Conservation (phyloP, 768 basidiomycete species). For the Suillus tomentosus region DNA sequence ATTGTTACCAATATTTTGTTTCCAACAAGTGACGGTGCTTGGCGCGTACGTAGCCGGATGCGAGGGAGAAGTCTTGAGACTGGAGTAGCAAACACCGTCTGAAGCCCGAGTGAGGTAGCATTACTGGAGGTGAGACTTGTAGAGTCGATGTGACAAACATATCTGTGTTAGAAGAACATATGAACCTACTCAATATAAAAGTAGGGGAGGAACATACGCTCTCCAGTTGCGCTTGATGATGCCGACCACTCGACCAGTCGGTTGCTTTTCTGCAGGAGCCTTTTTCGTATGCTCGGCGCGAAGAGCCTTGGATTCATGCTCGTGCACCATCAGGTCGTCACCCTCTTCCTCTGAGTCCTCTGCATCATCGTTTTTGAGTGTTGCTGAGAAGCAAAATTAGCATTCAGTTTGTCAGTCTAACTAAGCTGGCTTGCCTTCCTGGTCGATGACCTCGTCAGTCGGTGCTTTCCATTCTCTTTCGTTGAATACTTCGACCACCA, state of each 20-base stretch:
- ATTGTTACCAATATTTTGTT: slow-evolving; percentile 97
- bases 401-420: slow-evolving; percentile 5
- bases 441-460: slow-evolving; percentile 90
- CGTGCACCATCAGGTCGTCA: slow-evolving; percentile 34
- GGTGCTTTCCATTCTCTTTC: slow-evolving; percentile 92
- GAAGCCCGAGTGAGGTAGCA: slow-evolving; percentile 77
- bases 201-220: slow-evolving; percentile 57
- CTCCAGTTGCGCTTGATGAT: slow-evolving; percentile 96
- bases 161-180: slow-evolving; percentile 44
- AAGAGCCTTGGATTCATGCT: slow-evolving; percentile 46
- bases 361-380: slow-evolving; percentile 84
- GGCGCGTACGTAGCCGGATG: slow-evolving; percentile 92
- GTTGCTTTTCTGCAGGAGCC: slow-evolving; percentile 65
- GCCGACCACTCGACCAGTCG: slow-evolving; percentile 90
- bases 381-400: slow-evolving; percentile 47
- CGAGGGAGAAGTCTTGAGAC: slow-evolving; percentile 90
- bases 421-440: slow-evolving; percentile 62
- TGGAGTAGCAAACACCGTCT: slow-evolving; percentile 93
- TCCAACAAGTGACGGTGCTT: slow-evolving; percentile 82
- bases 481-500: slow-evolving; percentile 85
- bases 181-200: background rate
- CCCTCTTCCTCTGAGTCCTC: slow-evolving; percentile 71
- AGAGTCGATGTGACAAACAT: slow-evolving; percentile 94
- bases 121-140: slow-evolving; percentile 81
- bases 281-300: slow-evolving; percentile 26